A percentile compares a stretch with the other conserved stretches of the same genome.
These are phyloP conservation scores for Fusarium chlamydosporum DNA, from an alignment of 2,329 filamentous ascomycete species.

Conservation along the genomic window DNA sequence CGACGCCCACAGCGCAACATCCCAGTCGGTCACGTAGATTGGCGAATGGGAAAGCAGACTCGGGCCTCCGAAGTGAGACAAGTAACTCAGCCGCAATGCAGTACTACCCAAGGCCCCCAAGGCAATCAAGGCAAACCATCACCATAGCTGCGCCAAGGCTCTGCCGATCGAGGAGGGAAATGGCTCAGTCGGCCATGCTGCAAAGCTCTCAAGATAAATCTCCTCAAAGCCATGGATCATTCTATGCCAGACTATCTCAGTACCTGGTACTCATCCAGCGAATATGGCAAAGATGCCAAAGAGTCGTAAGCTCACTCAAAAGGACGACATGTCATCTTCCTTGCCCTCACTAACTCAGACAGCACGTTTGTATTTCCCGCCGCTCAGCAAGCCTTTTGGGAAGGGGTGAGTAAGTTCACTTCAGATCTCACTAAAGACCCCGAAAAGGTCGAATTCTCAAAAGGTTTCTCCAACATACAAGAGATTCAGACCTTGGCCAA, in stretches of 20 bases:
- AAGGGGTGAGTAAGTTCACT: neutral
- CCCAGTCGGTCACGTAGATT: neutral
- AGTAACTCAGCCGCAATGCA: neutral
- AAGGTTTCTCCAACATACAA: neutral
- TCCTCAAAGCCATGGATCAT: neutral
- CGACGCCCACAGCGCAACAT: neutral
- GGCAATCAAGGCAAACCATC: neutral
- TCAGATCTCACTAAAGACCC: neutral
- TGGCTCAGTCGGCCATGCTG: neutral
- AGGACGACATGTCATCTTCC: no score
- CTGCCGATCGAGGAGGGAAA: neutral
- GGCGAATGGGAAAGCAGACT: neutral
- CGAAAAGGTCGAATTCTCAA: neutral
- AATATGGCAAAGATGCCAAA: neutral
- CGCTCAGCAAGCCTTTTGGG: neutral
- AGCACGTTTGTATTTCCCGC: neutral
- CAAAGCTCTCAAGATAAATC: no score
- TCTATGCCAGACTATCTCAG: neutral
- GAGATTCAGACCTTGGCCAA: neutral
- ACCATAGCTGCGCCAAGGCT: neutral
- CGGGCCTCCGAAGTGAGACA: neutral
- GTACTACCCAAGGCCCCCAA: neutral
- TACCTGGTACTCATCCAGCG: slow-evolving; percentile 1
- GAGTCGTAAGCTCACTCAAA: neutral
- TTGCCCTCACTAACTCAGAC: neutral